These are phyloP conservation scores for Drosera capensis DNA, from an alignment of 148 eudicot species.

Conservation along the genomic window DNA sequence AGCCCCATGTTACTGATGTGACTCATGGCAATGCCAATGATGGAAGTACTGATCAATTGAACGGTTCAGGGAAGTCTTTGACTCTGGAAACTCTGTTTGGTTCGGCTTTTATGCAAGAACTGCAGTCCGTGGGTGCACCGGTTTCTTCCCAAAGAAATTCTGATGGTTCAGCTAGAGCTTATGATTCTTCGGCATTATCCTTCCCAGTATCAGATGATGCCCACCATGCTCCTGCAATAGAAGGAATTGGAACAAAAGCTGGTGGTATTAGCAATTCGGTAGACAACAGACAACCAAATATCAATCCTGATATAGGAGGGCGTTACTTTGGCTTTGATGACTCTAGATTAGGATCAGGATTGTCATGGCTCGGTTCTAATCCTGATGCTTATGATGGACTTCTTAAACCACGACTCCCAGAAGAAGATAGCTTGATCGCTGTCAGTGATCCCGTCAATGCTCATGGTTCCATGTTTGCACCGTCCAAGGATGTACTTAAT, in stretches of 20 bases:
- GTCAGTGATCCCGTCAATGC: slow-evolving; percentile 25
- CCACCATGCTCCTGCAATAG: slow-evolving; percentile 11
- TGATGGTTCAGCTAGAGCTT: slow-evolving; percentile 23
- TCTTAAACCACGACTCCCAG: slow-evolving; percentile 37
- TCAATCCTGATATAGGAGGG: slow-evolving; percentile 12
- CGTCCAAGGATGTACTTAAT: slow-evolving; percentile 11
- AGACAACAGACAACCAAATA: slow-evolving; percentile 13
- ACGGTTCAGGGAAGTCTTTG: slow-evolving; percentile 23
- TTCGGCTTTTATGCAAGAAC: slow-evolving; percentile 81
- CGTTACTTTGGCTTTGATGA: slow-evolving; percentile 37
- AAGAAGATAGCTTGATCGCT: slow-evolving; percentile 46
- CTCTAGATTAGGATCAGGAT: slow-evolving; percentile 17
- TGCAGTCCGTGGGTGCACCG: slow-evolving; percentile 61
- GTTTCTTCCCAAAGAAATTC: slow-evolving; percentile 53
- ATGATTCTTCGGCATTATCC: slow-evolving; percentile 17
- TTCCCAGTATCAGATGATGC: slow-evolving; percentile 13
- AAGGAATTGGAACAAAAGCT: slow-evolving; percentile 18
- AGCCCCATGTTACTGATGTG: slow-evolving; percentile 11
- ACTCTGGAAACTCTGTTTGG: slow-evolving; percentile 85
- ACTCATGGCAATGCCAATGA: slow-evolving; percentile 13
- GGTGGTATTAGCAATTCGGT: slow-evolving; percentile 11
- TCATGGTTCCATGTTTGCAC: slow-evolving; percentile 15
- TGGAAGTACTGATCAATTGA: slow-evolving; percentile 15
- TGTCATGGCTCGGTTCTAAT: slow-evolving; percentile 23
- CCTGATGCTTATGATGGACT: slow-evolving; percentile 25